Evolutionary conservation across 106 monocot species (phyloP).

Genomic region (Platanthera guangdongensis): DNA sequence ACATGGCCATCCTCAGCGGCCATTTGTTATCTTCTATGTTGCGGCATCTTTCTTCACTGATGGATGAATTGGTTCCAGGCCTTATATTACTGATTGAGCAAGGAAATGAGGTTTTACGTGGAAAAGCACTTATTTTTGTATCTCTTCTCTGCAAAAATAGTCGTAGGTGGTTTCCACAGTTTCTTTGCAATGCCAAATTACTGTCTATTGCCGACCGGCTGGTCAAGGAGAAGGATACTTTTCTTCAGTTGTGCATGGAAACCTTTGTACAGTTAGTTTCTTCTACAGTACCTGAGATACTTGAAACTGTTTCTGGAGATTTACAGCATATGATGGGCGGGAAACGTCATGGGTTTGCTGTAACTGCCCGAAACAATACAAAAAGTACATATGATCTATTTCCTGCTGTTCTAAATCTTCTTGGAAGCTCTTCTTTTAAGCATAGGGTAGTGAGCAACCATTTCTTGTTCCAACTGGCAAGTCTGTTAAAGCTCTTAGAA

Average conservation of each 20-base stretch:
- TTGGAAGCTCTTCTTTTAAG: conserved; percentile 78
- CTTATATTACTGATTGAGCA: conserved; percentile 71
- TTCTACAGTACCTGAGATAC: conserved; percentile 50
- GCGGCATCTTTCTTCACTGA: conserved; percentile 46
- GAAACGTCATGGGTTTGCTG: conserved; percentile 51
- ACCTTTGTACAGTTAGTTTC: conserved; percentile 64
- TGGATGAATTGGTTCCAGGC: conserved; percentile 68
- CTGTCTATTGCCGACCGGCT: conserved; percentile 70
- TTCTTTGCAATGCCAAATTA: conserved; percentile 76
- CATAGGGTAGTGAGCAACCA: conserved; percentile 55
- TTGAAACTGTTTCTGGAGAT: conserved; percentile 69
- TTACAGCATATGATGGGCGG: conserved; percentile 78
- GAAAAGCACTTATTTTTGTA: conserved; percentile 78
- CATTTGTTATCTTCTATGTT: conserved; percentile 37
- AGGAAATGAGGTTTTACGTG: conserved; percentile 80
- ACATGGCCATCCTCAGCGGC: conserved; percentile 46
- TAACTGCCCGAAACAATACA: conserved; percentile 49
- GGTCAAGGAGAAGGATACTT: conserved; percentile 72
- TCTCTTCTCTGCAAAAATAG: conserved; percentile 88
- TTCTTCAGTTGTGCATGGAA: conserved; percentile 55
- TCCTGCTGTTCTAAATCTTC: conserved; percentile 86
- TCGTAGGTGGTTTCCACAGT: conserved; percentile 77
- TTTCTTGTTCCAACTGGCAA: conserved; percentile 65
- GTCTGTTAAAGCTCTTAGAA: conserved; percentile 74
- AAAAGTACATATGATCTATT: conserved; percentile 62